These are phyloP conservation scores for Cytospora schulzeri DNA, from an alignment of 2,329 filamentous ascomycete species.

Conservation along the genomic window DNA sequence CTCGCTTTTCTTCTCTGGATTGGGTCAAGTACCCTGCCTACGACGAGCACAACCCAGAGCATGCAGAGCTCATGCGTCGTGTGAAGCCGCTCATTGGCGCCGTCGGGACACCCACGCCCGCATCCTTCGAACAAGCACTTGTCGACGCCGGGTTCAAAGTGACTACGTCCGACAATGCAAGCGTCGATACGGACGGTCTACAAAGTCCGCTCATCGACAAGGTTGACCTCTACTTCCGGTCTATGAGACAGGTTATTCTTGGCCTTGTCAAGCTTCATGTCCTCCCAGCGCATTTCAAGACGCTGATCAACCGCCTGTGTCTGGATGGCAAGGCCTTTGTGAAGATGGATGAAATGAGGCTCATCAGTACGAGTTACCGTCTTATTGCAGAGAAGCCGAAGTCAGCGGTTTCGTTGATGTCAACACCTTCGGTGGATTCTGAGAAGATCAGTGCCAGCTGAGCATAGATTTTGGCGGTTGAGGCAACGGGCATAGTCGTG, in stretches of 20 bases:
- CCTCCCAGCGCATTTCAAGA: constrained; percentile 54
- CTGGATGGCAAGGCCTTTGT: constrained; percentile 57
- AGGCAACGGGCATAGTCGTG: not conserved
- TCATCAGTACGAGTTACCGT: constrained; percentile 55
- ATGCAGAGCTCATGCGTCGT: constrained; percentile 54
- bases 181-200: constrained; percentile 46
- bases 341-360: constrained; percentile 56
- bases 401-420: not conserved
- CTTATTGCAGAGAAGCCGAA: constrained; percentile 52
- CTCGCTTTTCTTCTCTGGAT: constrained; percentile 53
- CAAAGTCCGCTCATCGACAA: constrained; percentile 57
- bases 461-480: not conserved
- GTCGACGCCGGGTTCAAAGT: constrained; percentile 50
- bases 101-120: constrained; percentile 55
- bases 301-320: constrained; percentile 54
- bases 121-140: constrained; percentile 48
- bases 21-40: constrained; percentile 56
- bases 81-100: constrained; percentile 59
- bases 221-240: constrained; percentile 56
- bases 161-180: constrained; percentile 52
- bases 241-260: constrained; percentile 51
- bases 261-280: constrained; percentile 49
- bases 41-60: constrained; percentile 48
- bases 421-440: not conserved
- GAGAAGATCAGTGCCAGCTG: not conserved